Conservation (phyloP, 2,329 filamentous ascomycete genomes). For the Pseudogymnoascus sp. region DNA sequence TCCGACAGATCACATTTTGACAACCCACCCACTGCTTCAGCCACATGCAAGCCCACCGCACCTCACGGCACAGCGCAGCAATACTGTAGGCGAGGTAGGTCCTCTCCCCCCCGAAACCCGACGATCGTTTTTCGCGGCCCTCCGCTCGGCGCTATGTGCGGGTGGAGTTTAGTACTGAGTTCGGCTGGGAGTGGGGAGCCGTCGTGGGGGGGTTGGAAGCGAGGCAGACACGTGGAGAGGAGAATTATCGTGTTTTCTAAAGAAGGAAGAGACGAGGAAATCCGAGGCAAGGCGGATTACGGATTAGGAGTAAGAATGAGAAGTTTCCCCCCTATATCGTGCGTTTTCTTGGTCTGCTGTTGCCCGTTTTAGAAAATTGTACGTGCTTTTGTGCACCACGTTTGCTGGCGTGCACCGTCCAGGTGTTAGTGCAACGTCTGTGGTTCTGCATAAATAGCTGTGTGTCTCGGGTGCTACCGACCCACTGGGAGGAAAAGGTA, state of each 20-base stretch:
- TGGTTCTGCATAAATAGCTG: not conserved
- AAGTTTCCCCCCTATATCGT: not conserved
- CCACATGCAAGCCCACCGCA: not conserved
- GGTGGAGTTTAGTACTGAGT: not conserved
- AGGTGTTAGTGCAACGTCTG: not conserved
- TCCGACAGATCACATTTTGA: not conserved
- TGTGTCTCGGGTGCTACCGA: conserved; percentile 1
- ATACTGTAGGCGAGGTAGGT: not conserved
- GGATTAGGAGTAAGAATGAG: not conserved
- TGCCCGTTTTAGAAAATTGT: not conserved
- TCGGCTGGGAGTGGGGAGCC: not conserved
- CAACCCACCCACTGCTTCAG: not conserved
- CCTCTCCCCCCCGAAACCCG: not conserved
- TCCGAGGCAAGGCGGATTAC: not conserved
- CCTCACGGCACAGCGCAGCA: not conserved
- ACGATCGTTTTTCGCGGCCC: not conserved
- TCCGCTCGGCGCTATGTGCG: not conserved
- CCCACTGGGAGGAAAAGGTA: not conserved
- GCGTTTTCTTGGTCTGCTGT: not conserved
- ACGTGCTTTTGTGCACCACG: not conserved
- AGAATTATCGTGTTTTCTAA: not conserved
- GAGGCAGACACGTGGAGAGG: not conserved
- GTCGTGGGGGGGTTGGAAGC: too few species aligned
- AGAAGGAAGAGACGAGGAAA: not conserved
- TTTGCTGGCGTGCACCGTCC: not conserved